Evolutionary conservation across 495 filamentous ascomycete genomes (phyloP), one percentile per base, ranked within the genome.

Genomic region (Penicillium simplicissimum): DNA sequence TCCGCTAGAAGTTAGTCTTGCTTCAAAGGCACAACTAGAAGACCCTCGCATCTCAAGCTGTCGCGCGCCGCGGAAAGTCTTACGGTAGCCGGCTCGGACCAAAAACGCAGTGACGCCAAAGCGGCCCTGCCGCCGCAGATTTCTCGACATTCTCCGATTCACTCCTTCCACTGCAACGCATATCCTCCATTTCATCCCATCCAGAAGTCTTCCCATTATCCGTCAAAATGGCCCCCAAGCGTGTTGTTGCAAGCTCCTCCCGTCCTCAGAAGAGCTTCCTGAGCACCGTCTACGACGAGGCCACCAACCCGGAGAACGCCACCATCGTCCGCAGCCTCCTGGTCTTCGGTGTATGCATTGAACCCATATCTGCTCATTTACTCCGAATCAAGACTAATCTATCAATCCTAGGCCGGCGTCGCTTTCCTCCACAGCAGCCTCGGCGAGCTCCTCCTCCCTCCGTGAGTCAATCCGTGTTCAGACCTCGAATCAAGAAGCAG

Each of bases 361-460:
- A 8, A 11, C 35, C 3, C 35, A 23, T 33, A 25, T 17, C 25
- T 23, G 28, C 8, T 21, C 42, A 35, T 3, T 6, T 3, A 35
- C 23, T 28, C 37, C 42, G 63, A 66, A 31, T 35, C 11, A 23
- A 59, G 63, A 45, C 69, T 74, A 62, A 71, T 52, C 35, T 17
- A 0, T 40, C 1, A 35, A 59, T 43, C 25, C 15, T 66, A 92
- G 89, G 85, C 82, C 64, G 88, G 88, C 61, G 82, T 92, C 49
- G 85, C 88, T 52, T 90, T 92, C 79, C 79, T 92, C 63, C 81
- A 87, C 69, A 89, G 87, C 78, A 86, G 84, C 68, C 88, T 87
- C 83, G 82, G 83, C 82, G 89, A 91, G 77, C 80, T 88, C 69
- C 79, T 92, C 58, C 81, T 91, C 57, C 88, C 89, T 67, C 86